Evolutionary conservation across 306 rosid genomes (phyloP), one percentile per base, ranked within the genome.

Genomic region (Geum urbanum): DNA sequence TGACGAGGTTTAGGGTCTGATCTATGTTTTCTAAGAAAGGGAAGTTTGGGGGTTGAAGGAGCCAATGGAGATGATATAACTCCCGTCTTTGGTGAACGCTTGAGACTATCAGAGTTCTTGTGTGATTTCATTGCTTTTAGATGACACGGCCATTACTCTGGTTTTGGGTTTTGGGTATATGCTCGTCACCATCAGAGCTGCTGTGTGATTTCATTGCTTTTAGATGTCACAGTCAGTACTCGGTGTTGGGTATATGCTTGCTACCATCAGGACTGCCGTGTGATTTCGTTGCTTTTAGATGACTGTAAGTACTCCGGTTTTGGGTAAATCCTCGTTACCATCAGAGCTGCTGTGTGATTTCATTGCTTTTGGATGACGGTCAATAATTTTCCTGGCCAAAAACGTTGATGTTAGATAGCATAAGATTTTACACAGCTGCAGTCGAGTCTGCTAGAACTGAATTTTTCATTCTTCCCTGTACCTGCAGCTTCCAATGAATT

Each of bases 401-500:
- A 32, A 32, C 4, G 37, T 32, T 32, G 50, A 54, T 43, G 12
- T 63, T 64, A 19, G 54, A 11, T 24, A 15, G 14, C 13, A 11
- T 53, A 20, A 51, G 61, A 51, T 51, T 3, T 14, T 58, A 18
- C 20, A 48, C 8, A 12, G 20, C 52, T 14, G 10, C 63, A 19
- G 41, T 40, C 57, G 46, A 58, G 52, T 4, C 8, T 50, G 9
- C 5, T 4, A 2, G 3, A 6, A 20, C 67, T 56, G 20, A 49
- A 22, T 58, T n/a, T 8, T n/a, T 68, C 54, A 11, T 11, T 14
- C 8, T 40, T 24, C 15, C 22, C 12, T 63, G 50, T 57, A 32
- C 32, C 32, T 70, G 64, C 76, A 79, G 83, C 50, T 70, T 48
- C 47, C 13, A 49, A 5, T 43, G 79, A 66, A 64, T 53, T 41